Base-by-base conservation (phyloP, 129 eudicot species). In the Arctium lappa region DNA sequence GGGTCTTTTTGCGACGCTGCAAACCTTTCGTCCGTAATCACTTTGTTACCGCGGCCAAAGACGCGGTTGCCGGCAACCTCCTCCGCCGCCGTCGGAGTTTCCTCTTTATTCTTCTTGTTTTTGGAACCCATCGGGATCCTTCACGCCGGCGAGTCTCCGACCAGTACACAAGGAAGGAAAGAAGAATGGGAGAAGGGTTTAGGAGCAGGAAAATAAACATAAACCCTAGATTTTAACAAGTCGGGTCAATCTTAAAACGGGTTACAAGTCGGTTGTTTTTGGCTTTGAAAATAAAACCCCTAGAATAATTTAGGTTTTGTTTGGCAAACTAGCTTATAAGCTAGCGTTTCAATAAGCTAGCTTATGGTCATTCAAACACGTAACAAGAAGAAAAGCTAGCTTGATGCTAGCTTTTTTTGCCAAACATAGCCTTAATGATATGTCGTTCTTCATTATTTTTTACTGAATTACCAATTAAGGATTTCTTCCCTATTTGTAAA, bases 1-100 rank as follows among this genome's bases (percentile, higher is more conserved):
- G 98, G 98, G 84, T 95, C 98, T 33, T 89, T 76, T 10, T 89
- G 94, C 12, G 92, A 84, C 15, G 84, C 79, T 1, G 94, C 86
- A 63, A 95, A 95, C 27, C 98, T 84, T 3, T 90, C 81, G 80
- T 95, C 97, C 2, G 87, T 87, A 40, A 92, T 92, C 56, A 72
- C 72, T 69, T 88, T 84, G 37, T 80, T 85, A 1, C 77, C 88
- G 69, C 84, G 76, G 73, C 88, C 77, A 39, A 81, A 81, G 77
- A 73, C 77, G 22, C 87, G 74, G 74, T 60, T 75, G 39, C 60
- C 65, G 27, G 27, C 27, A 22, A 22, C 27, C 48, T 56, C 53
- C 8, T 63, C 39, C 70, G 74, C 65, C 27, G 27, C 27, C 27
- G 27, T 22, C 2, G 48, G 11, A 33, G 15, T 11, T 50, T 83